Conservation (phyloP, 805 yeast species). For the Komagataella pastoris region DNA sequence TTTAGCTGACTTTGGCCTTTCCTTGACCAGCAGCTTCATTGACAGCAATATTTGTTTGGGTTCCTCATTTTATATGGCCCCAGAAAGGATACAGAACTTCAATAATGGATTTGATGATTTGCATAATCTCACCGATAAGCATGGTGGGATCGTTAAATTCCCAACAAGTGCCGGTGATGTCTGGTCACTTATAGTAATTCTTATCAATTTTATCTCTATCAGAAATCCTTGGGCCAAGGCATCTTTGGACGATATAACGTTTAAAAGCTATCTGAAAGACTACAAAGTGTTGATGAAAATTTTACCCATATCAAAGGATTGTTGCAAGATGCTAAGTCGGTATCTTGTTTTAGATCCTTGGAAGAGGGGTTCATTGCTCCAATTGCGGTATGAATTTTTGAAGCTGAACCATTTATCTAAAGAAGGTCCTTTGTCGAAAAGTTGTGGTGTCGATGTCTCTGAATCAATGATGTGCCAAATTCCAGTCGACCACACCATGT, state of each 20-base stretch:
- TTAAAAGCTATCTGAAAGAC: slow-evolving; percentile 45
- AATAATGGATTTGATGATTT: slow-evolving; percentile 17
- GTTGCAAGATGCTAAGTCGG: slow-evolving; percentile 35
- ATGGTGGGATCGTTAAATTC: slow-evolving; percentile 19
- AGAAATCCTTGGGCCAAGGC: slow-evolving; percentile 91
- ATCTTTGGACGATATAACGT: slow-evolving; percentile 49
- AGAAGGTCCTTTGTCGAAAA: slow-evolving; percentile 18
- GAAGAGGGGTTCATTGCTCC: slow-evolving; percentile 27
- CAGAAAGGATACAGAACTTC: slow-evolving; percentile 48
- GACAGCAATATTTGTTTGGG: slow-evolving; percentile 74
- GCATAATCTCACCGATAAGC: slow-evolving; percentile 3
- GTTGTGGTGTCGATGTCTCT: neutral
- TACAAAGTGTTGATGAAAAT: slow-evolving; percentile 46
- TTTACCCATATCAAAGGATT: slow-evolving; percentile 57
- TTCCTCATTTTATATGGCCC: slow-evolving; percentile 85
- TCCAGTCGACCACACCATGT: slow-evolving; percentile 19
- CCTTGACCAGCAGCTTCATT: slow-evolving; percentile 44
- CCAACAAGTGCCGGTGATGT: slow-evolving; percentile 74
- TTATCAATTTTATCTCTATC: slow-evolving; percentile 69
- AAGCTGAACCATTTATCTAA: slow-evolving; percentile 15
- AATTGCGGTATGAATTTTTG: slow-evolving; percentile 24
- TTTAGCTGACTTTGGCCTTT: slow-evolving; percentile 84
- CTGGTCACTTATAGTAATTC: slow-evolving; percentile 76
- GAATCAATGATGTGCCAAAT: slow-evolving; percentile 15
- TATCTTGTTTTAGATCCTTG: slow-evolving; percentile 34